These are phyloP conservation scores for Cryptosporidium felis DNA, from an alignment of 169 alveolate species.

Conservation along the genomic window DNA sequence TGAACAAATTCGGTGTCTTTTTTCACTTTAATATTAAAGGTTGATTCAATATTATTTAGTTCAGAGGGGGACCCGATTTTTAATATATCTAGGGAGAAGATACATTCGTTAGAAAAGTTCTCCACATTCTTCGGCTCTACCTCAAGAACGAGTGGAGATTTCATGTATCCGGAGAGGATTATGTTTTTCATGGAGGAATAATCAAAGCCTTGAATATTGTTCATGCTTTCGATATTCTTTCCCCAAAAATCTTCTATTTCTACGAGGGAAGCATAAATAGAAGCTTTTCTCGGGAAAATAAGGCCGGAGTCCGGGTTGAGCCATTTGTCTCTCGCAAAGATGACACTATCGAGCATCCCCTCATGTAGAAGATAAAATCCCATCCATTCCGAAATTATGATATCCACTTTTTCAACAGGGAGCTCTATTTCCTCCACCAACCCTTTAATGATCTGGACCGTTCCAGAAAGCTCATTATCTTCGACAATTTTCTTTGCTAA, in stretches of 20 bases:
- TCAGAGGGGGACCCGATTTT: constrained; percentile 3
- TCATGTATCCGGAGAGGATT: constrained; percentile 17
- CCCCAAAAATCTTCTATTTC: constrained; percentile 63
- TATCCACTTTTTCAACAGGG: constrained; percentile 77
- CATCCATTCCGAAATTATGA: constrained; percentile 88
- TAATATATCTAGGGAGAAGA: background rate
- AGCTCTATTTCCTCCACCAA: constrained; percentile 82
- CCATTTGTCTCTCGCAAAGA: constrained; percentile 87
- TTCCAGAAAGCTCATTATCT: constrained; percentile 77
- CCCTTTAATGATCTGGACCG: constrained; percentile 77
- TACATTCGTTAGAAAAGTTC: background rate
- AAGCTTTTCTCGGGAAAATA: constrained; percentile 56
- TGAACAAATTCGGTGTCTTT: constrained; percentile 43
- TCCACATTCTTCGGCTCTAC: constrained; percentile 27
- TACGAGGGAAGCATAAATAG: constrained; percentile 52
- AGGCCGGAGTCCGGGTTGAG: constrained; percentile 71
- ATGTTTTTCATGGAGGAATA: constrained; percentile 28
- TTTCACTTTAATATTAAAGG: background rate
- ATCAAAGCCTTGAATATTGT: constrained; percentile 42
- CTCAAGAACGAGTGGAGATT: constrained; percentile 12
- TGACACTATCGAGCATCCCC: constrained; percentile 85
- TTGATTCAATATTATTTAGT: constrained; percentile 3
- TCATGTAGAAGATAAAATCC: constrained; percentile 88
- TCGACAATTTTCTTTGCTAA: constrained; percentile 78
- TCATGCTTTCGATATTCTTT: constrained; percentile 31